phyloP scores from a whole-genome alignment of 257 asterid species.

The Misopates orontium region DNA sequence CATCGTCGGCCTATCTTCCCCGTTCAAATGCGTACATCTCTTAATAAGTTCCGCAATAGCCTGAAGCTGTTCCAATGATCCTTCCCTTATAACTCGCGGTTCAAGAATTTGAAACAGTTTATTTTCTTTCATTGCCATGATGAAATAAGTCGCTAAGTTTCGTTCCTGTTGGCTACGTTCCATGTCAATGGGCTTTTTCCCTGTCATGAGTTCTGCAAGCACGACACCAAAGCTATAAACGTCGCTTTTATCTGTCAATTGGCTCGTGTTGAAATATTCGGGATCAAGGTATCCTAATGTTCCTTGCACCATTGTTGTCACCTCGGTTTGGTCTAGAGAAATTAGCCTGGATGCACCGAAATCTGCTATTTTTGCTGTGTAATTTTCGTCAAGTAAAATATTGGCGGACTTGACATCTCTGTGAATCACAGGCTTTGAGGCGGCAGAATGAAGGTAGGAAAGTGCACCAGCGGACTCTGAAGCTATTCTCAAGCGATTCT shows the following conservation, averaged over 20 bases:
- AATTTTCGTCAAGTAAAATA: slow-evolving; percentile 42
- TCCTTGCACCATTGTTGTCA: slow-evolving; percentile 49
- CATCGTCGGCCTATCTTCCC: slow-evolving; percentile 45
- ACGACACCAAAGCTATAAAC: slow-evolving; percentile 53
- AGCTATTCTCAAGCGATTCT: slow-evolving; percentile 46
- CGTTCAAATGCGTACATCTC: slow-evolving; percentile 28
- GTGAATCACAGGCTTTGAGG: slow-evolving; percentile 43
- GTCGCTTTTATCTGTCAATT: slow-evolving; percentile 47
- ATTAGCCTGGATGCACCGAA: slow-evolving; percentile 54
- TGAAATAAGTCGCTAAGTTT: slow-evolving; percentile 34
- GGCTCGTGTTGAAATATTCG: slow-evolving; percentile 41
- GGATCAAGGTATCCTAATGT: slow-evolving; percentile 51
- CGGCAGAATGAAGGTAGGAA: slow-evolving; percentile 49
- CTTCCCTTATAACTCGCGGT: slow-evolving; percentile 39
- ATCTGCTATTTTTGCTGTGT: slow-evolving; percentile 47
- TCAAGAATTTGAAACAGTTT: slow-evolving; percentile 41
- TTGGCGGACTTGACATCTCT: slow-evolving; percentile 55
- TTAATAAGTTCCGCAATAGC: slow-evolving; percentile 34
- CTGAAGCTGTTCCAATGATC: slow-evolving; percentile 36
- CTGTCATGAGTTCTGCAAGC: slow-evolving; percentile 44
- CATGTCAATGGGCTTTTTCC: slow-evolving; percentile 32
- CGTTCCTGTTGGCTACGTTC: slow-evolving; percentile 28
- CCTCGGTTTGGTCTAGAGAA: slow-evolving; percentile 42
- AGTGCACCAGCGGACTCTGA: slow-evolving; percentile 47
- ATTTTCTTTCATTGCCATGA: slow-evolving; percentile 25